Evolutionary conservation across 805 yeast genomes (phyloP).

Genomic region (Cyberlindnera samutprakarnensis): DNA sequence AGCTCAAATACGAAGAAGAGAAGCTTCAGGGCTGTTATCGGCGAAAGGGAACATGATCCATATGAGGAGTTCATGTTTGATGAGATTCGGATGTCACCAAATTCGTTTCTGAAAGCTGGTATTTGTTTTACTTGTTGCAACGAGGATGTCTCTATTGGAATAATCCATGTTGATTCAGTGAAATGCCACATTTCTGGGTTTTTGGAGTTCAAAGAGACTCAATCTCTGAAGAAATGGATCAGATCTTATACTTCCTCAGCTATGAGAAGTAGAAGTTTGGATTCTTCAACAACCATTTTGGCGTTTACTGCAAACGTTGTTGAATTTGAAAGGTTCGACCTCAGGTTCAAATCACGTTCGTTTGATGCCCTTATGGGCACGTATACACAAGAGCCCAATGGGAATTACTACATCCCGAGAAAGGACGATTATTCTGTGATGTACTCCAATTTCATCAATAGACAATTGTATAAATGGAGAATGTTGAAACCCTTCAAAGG

Average conservation of each 20-base stretch:
- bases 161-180: too few species aligned
- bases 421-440: constrained; percentile 6
- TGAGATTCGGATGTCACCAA: constrained; percentile 7
- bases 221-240: constrained; percentile 6
- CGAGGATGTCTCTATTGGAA: too few species aligned
- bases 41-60: constrained; percentile 3
- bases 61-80: constrained; percentile 5
- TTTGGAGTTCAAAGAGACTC: constrained; percentile 4
- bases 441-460: constrained; percentile 3
- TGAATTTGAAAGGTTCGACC: constrained; percentile 18
- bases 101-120: constrained; percentile 16
- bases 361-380: not conserved
- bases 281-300: not conserved
- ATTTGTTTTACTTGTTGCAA: constrained; percentile 1
- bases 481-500: constrained; percentile 14
- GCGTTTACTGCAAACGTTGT: constrained; percentile 11
- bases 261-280: not conserved
- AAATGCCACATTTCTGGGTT: constrained; percentile 5
- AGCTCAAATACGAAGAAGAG: constrained; percentile 8
- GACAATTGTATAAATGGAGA: constrained; percentile 18
- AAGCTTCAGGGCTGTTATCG: constrained; percentile 10
- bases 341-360: constrained; percentile 3
- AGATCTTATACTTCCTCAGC: constrained; percentile 1
- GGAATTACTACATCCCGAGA: not conserved
- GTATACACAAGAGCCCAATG: not conserved